Evolutionary conservation across 345 rosid species (phyloP).

Genomic region (Garcia nutans): DNA sequence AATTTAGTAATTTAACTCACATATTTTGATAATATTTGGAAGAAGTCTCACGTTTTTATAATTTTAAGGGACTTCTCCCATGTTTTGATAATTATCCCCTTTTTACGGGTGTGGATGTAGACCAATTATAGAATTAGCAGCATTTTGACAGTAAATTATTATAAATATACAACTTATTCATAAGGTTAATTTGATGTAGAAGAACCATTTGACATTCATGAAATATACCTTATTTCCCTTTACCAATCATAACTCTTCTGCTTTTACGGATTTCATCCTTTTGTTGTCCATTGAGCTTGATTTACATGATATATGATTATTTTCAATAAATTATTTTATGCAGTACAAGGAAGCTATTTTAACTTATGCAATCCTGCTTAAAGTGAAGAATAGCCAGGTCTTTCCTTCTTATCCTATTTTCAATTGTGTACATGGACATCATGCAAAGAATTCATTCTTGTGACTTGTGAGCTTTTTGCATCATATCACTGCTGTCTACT

Average conservation of each 20-base stretch:
- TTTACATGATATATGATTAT: not conserved
- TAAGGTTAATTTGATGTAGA: not conserved
- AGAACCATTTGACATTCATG: not conserved
- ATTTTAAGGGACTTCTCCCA: too few species aligned
- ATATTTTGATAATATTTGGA: too few species aligned
- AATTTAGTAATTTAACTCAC: too few species aligned
- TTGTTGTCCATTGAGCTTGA: not conserved
- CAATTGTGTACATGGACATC: not conserved
- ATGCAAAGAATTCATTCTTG: not conserved
- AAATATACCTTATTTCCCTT: not conserved
- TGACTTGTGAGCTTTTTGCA: not conserved
- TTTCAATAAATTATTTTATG: slow-evolving; percentile 15
- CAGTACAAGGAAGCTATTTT: slow-evolving; percentile 95
- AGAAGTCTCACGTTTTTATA: too few species aligned
- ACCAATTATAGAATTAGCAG: not conserved
- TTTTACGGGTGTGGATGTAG: not conserved
- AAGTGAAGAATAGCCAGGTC: slow-evolving; percentile 66
- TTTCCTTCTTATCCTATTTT: slow-evolving; percentile 18
- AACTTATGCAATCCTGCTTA: slow-evolving; percentile 79
- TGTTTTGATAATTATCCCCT: not conserved
- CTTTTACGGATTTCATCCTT: not conserved
- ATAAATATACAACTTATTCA: not conserved
- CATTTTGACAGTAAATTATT: not conserved
- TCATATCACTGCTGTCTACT: too few species aligned
- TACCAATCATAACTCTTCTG: not conserved